Evolutionary conservation across 192 early-diverging fungal genomes (phyloP).

Genomic region (Blastocladiella britannica): DNA sequence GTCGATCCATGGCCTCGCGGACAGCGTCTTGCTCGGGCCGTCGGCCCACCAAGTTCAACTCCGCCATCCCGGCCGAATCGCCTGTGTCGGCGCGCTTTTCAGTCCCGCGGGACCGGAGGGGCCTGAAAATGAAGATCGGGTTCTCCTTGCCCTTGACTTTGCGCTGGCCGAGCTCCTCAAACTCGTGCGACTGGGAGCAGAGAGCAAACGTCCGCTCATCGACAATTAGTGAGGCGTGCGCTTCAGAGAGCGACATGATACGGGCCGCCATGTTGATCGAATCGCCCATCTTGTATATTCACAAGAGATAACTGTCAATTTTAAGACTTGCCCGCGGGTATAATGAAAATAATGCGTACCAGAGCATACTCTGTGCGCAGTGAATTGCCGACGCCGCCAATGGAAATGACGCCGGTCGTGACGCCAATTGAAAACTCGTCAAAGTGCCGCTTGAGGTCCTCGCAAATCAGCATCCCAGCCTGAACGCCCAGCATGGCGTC

Average conservation of each 20-base stretch:
- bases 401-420: conserved; percentile 26
- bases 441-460: conserved; percentile 16
- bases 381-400: conserved; percentile 27
- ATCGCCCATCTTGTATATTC: conserved; percentile 22
- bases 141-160: conserved; percentile 23
- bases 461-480: conserved; percentile 20
- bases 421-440: conserved; percentile 32
- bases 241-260: conserved; percentile 20
- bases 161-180: conserved; percentile 21
- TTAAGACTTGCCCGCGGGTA: not conserved
- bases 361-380: conserved; percentile 30
- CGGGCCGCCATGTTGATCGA: conserved; percentile 35
- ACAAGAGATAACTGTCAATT: not conserved
- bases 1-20: too few species aligned
- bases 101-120: conserved; percentile 4
- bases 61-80: too few species aligned
- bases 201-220: conserved; percentile 28
- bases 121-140: conserved; percentile 20
- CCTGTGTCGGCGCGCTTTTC: conserved; percentile 20
- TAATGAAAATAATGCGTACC: conserved; percentile 9
- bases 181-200: conserved; percentile 17
- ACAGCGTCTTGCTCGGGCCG: too few species aligned
- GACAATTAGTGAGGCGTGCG: conserved; percentile 16
- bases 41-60: too few species aligned
- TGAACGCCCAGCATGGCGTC: conserved; percentile 21